A percentile compares a stretch with the other conserved stretches of the same genome.
Conservation (phyloP, 768 basidiomycete genomes). For the Boletellus emodensis region DNA sequence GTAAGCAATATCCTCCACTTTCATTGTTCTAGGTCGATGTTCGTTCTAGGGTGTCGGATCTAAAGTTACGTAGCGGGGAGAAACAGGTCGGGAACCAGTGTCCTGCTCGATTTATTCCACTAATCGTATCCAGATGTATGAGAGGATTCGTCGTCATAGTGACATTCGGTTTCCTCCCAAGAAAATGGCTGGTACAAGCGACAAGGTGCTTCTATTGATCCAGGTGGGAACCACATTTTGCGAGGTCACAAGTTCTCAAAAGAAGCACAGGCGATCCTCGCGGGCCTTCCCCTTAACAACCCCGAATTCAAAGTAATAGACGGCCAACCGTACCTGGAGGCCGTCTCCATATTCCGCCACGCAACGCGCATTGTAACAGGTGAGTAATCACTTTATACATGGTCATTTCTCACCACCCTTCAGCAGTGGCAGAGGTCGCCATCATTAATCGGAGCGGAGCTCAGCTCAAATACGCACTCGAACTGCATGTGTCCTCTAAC, state of each 20-base stretch:
- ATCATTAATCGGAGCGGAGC: slow-evolving; percentile 60
- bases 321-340: slow-evolving; percentile 70
- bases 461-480: slow-evolving; percentile 68
- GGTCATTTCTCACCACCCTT: slow-evolving; percentile 3
- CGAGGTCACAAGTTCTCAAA: slow-evolving; percentile 2
- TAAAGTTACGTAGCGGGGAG: slow-evolving; percentile 71
- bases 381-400: slow-evolving; percentile 22
- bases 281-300: slow-evolving; percentile 63
- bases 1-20: slow-evolving; percentile 33
- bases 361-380: slow-evolving; percentile 74
- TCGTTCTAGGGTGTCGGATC: slow-evolving; percentile 53
- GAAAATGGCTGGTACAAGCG: slow-evolving; percentile 63
- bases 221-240: slow-evolving; percentile 46
- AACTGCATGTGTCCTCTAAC: slow-evolving; percentile 49
- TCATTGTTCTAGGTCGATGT: slow-evolving; percentile 1
- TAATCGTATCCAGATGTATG: slow-evolving; percentile 42
- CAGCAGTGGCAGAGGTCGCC: slow-evolving; percentile 78
- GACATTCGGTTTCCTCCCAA: slow-evolving; percentile 78
- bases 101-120: neutral
- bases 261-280: slow-evolving; percentile 57
- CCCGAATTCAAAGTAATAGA: slow-evolving; percentile 69
- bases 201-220: slow-evolving; percentile 78
- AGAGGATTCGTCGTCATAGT: slow-evolving; percentile 62
- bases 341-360: slow-evolving; percentile 67
- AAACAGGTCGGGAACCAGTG: slow-evolving; percentile 47